Percentiles rank a stretch among this genome's conserved stretches.
Conservation (phyloP, 768 basidiomycete species). For the Lepiota subincarnata region DNA sequence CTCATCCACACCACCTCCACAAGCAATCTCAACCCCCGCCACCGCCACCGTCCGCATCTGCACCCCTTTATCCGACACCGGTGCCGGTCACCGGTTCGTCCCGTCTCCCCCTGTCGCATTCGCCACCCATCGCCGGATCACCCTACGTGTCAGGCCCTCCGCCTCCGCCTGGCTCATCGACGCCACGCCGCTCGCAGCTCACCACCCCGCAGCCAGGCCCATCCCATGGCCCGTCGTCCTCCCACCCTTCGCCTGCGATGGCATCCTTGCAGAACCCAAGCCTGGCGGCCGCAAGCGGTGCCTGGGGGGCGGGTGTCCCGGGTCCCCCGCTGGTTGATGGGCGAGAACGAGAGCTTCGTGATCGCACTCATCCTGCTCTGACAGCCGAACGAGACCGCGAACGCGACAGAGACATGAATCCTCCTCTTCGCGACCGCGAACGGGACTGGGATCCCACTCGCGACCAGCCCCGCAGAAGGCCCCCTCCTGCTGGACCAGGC, state of each 20-base stretch:
- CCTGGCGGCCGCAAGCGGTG: not conserved
- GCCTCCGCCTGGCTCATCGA: constrained; percentile 3
- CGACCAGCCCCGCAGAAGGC: constrained; percentile 4
- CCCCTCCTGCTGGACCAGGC: constrained; percentile 5
- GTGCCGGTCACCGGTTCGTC: constrained; percentile 5
- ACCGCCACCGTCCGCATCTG: not conserved
- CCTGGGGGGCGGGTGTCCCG: constrained; percentile 10
- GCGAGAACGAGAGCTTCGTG: constrained; percentile 11
- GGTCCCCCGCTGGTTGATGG: constrained; percentile 9
- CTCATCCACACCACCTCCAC: constrained; percentile 3
- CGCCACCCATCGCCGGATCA: constrained; percentile 9
- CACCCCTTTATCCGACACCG: constrained; percentile 3
- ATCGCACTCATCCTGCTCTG: constrained; percentile 11
- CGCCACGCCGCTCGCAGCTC: constrained; percentile 8
- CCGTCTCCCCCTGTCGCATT: constrained; percentile 8
- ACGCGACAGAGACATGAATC: constrained; percentile 11
- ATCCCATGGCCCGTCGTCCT: constrained; percentile 11
- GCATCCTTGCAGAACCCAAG: constrained; percentile 12
- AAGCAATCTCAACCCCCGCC: not conserved
- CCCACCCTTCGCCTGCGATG: constrained; percentile 16
- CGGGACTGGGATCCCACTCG: constrained; percentile 2
- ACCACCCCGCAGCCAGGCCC: constrained; percentile 9
- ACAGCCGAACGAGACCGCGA: constrained; percentile 8
- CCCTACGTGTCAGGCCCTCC: constrained; percentile 6
- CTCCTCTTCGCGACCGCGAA: constrained; percentile 8